Evolutionary conservation across 1,284 basidiomycete species (phyloP), one percentile per base, ranked within the genome.

Genomic region (Ganoderma meredithae): DNA sequence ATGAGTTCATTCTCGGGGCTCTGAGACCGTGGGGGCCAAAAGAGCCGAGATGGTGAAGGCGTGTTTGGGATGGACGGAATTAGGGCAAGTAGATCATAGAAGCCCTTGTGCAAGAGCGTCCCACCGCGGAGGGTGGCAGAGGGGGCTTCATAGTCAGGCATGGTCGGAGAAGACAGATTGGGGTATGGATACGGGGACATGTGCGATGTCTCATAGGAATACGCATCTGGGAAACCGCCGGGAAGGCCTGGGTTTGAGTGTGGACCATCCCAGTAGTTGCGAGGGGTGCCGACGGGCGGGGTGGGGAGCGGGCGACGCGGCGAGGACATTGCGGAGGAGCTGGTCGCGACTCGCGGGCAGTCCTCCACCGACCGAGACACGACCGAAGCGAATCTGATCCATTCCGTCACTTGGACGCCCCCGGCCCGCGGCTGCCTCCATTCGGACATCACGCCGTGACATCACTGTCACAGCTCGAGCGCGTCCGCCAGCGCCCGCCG

Each of bases 51-150:
- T 53, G 89, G 86, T 67, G 89, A 88, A 74, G 88, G 87, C 3
- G 88, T 90, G 64, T 88, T 88, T 74, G 88, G 87, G 1, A 88
- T 90, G 10, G 76, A 76, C 62, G 90, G 90, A 70, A 93, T 90
- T 83, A 93, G 85, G n/a, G 92, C 84, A 47, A 95, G 84, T 40
- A 96, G 85, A 82, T 96, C 93, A 80, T 94, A 94, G 83, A 96
- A 96, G 8, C 94, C 95, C 70, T 91, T 90, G 83, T 95, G 93
- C 41, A 94, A 82, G 58, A 95, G 80, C 13, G 92, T 91, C 25
- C 90, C 92, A 10, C 84, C 86, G 61, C 87, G 86, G 66, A 92
- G 80, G 65, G 85, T 85, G 9, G 83, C 83, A n/a, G 77, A 53
- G 71, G 73, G 58, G 78, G 84, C 81, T 68, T 84, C 81, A 73